Evolutionary conservation across 306 rosid species (phyloP).

Genomic region (Cicer judaicum): DNA sequence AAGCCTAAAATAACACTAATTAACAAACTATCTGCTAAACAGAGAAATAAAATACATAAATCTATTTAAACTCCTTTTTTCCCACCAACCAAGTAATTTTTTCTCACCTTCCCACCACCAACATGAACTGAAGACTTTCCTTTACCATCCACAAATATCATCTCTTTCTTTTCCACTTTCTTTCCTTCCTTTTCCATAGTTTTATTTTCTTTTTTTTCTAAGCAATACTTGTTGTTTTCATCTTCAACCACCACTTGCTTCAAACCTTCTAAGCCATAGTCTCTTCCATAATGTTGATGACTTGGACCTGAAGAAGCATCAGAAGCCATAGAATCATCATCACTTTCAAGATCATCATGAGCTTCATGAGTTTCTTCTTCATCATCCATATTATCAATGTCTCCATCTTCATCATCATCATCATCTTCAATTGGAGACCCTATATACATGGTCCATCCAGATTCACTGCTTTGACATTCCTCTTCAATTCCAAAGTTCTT

Average conservation of each 20-base stretch:
- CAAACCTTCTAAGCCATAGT: slow-evolving; percentile 38
- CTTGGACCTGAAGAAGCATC: slow-evolving; percentile 97
- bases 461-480: slow-evolving; percentile 93
- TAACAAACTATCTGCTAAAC: slow-evolving; percentile 27
- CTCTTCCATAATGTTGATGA: slow-evolving; percentile 34
- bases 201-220: slow-evolving; percentile 47
- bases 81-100: slow-evolving; percentile 32
- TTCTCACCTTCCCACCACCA: slow-evolving; percentile 52
- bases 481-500: slow-evolving; percentile 63
- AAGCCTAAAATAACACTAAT: slow-evolving; percentile 34
- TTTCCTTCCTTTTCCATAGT: slow-evolving; percentile 46
- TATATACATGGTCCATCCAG: slow-evolving; percentile 98
- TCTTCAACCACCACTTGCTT: slow-evolving; percentile 26
- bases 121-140: slow-evolving; percentile 47
- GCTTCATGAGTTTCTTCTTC: slow-evolving; percentile 31
- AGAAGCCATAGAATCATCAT: slow-evolving; percentile 97
- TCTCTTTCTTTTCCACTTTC: slow-evolving; percentile 50
- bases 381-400: not conserved
- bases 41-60: not conserved
- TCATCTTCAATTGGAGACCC: slow-evolving; percentile 64
- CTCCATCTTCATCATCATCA: slow-evolving; percentile 34
- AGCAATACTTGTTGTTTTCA: slow-evolving; percentile 37
- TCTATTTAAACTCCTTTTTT: slow-evolving; percentile 45
- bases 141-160: slow-evolving; percentile 29
- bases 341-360: slow-evolving; percentile 65